These are phyloP conservation scores for Cadophora sp. DNA, from an alignment of 2,329 filamentous ascomycete species.

Conservation along the genomic window DNA sequence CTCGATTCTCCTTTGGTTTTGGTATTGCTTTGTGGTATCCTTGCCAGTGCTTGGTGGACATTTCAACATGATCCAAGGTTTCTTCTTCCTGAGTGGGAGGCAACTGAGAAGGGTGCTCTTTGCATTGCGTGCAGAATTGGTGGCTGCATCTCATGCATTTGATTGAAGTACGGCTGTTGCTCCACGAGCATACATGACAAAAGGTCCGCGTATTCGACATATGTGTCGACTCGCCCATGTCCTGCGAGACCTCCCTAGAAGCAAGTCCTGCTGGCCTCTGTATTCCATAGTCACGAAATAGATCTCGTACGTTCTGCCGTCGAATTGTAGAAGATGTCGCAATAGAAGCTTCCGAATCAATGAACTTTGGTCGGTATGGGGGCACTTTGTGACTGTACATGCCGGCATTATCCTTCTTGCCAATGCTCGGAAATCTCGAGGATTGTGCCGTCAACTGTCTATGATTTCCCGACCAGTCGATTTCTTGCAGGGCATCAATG, in stretches of 20 bases:
- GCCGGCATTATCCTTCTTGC: slow-evolving; percentile 9
- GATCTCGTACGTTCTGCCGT: slow-evolving; percentile 52
- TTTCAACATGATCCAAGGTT: not conserved
- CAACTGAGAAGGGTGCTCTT: slow-evolving; percentile 14
- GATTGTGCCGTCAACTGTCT: slow-evolving; percentile 31
- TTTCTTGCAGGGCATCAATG: slow-evolving; percentile 16
- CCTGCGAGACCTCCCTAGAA: slow-evolving; percentile 48
- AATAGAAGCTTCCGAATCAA: slow-evolving; percentile 31
- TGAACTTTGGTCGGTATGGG: slow-evolving; percentile 24
- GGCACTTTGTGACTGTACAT: slow-evolving; percentile 20
- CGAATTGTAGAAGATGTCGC: slow-evolving; percentile 46
- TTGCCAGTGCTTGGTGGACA: not conserved
- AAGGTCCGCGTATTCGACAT: slow-evolving; percentile 42
- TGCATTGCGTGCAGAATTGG: slow-evolving; percentile 55
- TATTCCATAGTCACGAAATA: slow-evolving; percentile 56
- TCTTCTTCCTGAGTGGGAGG: not conserved
- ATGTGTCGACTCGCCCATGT: slow-evolving; percentile 39
- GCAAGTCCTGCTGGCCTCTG: slow-evolving; percentile 50
- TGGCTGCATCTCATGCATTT: slow-evolving; percentile 59
- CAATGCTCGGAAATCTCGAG: slow-evolving; percentile 16
- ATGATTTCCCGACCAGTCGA: slow-evolving; percentile 27
- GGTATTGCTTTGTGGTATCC: not conserved
- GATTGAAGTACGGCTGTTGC: slow-evolving; percentile 45
- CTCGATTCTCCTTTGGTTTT: slow-evolving; percentile 8
- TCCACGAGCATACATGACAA: slow-evolving; percentile 58